These are phyloP conservation scores for Piedraia hortae DNA, from an alignment of 2,329 filamentous ascomycete genomes.

Conservation along the genomic window DNA sequence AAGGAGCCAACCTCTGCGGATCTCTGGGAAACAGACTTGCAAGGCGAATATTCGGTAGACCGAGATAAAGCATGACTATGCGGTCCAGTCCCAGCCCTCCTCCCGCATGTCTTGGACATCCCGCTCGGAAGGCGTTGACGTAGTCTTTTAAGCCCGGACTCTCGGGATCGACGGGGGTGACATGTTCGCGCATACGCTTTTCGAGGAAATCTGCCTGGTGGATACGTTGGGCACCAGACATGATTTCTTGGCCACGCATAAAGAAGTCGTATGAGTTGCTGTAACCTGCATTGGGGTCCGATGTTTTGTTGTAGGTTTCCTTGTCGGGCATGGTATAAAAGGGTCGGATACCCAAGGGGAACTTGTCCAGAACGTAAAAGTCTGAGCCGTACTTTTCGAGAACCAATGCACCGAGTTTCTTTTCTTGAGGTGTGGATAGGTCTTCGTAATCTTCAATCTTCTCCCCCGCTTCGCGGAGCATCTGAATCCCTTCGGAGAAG, in stretches of 20 bases:
- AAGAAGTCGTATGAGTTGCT: constrained; percentile 42
- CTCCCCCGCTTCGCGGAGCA: constrained; percentile 50
- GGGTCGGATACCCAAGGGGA: constrained; percentile 63
- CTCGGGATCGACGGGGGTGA: constrained; percentile 27
- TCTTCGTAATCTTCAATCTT: constrained; percentile 54
- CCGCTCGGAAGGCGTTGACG: constrained; percentile 34
- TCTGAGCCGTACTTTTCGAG: constrained; percentile 77
- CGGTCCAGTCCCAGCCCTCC: constrained; percentile 38
- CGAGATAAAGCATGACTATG: constrained; percentile 39
- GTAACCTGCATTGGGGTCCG: constrained; percentile 23
- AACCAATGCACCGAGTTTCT: constrained; percentile 65
- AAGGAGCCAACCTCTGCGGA: constrained; percentile 26
- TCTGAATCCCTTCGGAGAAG: constrained; percentile 51
- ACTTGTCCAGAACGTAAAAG: constrained; percentile 94
- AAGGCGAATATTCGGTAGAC: constrained; percentile 33
- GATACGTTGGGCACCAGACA: constrained; percentile 39
- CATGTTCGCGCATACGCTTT: constrained; percentile 29
- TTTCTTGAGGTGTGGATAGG: constrained; percentile 55
- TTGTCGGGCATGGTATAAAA: constrained; percentile 76
- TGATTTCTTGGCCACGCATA: constrained; percentile 43
- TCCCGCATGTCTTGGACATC: constrained; percentile 35
- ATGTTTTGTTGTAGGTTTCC: constrained; percentile 20
- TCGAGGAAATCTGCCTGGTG: constrained; percentile 31
- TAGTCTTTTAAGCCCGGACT: constrained; percentile 34
- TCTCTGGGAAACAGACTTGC: constrained; percentile 36